Evolutionary conservation across 805 yeast genomes (phyloP).

Genomic region (Cyberlindnera xylosilytica): DNA sequence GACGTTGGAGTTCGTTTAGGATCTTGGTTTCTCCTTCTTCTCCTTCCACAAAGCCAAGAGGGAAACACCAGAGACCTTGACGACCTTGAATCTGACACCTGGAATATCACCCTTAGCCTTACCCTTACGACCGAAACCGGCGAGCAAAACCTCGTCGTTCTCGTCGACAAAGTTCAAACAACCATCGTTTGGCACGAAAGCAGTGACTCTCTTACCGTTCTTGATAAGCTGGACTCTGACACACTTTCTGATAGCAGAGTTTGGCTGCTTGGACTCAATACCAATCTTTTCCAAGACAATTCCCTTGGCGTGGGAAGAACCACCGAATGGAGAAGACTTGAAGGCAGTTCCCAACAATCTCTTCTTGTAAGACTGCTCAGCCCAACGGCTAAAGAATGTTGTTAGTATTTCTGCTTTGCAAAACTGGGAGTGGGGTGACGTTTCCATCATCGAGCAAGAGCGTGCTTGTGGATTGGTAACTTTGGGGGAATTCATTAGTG

Average conservation of each 20-base stretch:
- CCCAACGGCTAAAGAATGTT: slow-evolving; percentile 77
- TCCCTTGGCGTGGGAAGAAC: slow-evolving; percentile 99
- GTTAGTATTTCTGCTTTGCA: slow-evolving; percentile 19
- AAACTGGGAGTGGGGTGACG: background rate
- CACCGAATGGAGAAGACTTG: slow-evolving; percentile 99
- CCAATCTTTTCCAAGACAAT: slow-evolving; percentile 99
- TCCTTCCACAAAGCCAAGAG: slow-evolving; percentile 99
- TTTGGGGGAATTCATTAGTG: too few species aligned
- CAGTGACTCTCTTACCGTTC: slow-evolving; percentile 99
- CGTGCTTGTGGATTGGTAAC: too few species aligned
- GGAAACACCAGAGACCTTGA: slow-evolving; percentile 99
- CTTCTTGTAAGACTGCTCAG: slow-evolving; percentile 96
- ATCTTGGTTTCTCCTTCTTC: slow-evolving; percentile 99
- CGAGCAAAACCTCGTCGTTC: slow-evolving; percentile 98
- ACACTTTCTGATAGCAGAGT: slow-evolving; percentile 99
- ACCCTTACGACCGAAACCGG: slow-evolving; percentile 99
- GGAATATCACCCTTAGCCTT: slow-evolving; percentile 99
- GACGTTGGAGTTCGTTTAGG: slow-evolving; percentile 47
- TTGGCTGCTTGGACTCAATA: slow-evolving; percentile 99
- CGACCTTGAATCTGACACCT: slow-evolving; percentile 99
- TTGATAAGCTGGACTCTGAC: slow-evolving; percentile 99
- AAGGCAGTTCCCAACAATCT: slow-evolving; percentile 99
- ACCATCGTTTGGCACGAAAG: slow-evolving; percentile 99
- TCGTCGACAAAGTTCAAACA: slow-evolving; percentile 99
- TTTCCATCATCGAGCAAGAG: too few species aligned